Conservation (phyloP, 768 basidiomycete species). For the Tulasnella sp. region DNA sequence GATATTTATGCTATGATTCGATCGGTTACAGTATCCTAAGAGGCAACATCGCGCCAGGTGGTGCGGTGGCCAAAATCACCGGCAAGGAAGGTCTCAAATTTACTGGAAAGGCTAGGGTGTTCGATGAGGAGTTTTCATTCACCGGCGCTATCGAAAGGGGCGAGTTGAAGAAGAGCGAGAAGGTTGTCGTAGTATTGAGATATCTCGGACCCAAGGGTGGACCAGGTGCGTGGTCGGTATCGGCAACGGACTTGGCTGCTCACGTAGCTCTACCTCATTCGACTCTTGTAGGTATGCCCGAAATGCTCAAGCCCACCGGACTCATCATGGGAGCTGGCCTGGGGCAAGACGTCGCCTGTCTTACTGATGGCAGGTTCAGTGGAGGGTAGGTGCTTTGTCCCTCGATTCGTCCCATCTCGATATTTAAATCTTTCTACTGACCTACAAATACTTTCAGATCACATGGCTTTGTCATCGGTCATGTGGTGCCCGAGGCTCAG, state of each 20-base stretch:
- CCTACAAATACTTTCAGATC: conserved; percentile 40
- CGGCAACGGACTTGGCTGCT: neutral
- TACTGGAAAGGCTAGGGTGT: conserved; percentile 83
- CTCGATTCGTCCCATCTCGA: conserved; percentile 14
- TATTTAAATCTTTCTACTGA: neutral
- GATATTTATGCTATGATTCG: no score
- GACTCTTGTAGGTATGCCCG: conserved; percentile 71
- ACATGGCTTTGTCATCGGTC: conserved; percentile 93
- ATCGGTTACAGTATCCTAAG: conserved; percentile 69
- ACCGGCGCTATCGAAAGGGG: conserved; percentile 78
- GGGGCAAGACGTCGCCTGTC: conserved; percentile 88
- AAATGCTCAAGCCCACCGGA: conserved; percentile 98
- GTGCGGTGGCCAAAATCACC: conserved; percentile 94
- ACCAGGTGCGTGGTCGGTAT: conserved; percentile 49
- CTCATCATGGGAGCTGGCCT: conserved; percentile 98
- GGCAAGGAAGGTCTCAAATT: conserved; percentile 89
- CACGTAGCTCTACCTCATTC: neutral
- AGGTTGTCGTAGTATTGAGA: conserved; percentile 88
- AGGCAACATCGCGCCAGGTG: conserved; percentile 88
- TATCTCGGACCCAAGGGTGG: conserved; percentile 97
- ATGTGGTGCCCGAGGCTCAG: conserved; percentile 93
- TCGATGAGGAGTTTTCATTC: conserved; percentile 84
- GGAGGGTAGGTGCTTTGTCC: conserved; percentile 69
- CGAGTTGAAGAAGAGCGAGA: conserved; percentile 86
- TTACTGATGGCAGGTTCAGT: conserved; percentile 97